Percentiles rank a stretch among this genome's conserved stretches.
These are phyloP conservation scores for Talaromyces sp. DNA, from an alignment of 2,329 filamentous ascomycete species.

Conservation along the genomic window DNA sequence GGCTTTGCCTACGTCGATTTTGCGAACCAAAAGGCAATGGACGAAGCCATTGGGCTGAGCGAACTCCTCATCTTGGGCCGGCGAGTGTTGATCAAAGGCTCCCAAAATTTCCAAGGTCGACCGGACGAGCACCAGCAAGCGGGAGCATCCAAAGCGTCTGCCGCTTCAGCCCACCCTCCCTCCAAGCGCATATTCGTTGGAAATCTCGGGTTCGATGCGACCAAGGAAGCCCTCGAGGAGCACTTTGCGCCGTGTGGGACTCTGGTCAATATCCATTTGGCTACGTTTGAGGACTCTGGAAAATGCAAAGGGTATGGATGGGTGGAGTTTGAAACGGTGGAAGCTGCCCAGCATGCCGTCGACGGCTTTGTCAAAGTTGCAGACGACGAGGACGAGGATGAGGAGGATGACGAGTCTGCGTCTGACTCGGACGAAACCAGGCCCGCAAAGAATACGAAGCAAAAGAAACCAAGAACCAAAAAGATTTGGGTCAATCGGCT, in stretches of 20 bases:
- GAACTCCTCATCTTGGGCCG: constrained; percentile 74
- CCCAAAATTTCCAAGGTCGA: constrained; percentile 84
- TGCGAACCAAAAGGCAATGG: constrained; percentile 59
- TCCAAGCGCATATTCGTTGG: constrained; percentile 83
- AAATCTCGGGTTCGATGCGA: constrained; percentile 77
- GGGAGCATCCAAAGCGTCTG: constrained; percentile 22
- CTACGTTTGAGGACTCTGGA: constrained; percentile 91
- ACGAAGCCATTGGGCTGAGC: constrained; percentile 78
- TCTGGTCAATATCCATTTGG: constrained; percentile 77
- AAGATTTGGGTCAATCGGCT: constrained; percentile 80
- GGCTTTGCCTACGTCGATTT: constrained; percentile 98
- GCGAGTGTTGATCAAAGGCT: constrained; percentile 86
- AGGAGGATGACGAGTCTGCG: constrained; percentile 42
- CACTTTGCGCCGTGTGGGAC: constrained; percentile 84
- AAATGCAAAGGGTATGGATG: constrained; percentile 98
- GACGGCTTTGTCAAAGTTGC: constrained; percentile 70
- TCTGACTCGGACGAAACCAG: constrained; percentile 23
- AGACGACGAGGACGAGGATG: constrained; percentile 41
- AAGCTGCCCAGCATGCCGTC: constrained; percentile 70
- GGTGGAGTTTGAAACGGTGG: constrained; percentile 80
- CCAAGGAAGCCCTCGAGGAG: constrained; percentile 70
- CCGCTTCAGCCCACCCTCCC: constrained; percentile 54
- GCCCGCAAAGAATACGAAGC: constrained; percentile 14
- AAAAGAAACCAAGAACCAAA: constrained; percentile 27
- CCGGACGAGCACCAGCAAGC: constrained; percentile 59